These are phyloP conservation scores for Porogramme epimiltina DNA, from an alignment of 1,284 basidiomycete species.

Conservation along the genomic window DNA sequence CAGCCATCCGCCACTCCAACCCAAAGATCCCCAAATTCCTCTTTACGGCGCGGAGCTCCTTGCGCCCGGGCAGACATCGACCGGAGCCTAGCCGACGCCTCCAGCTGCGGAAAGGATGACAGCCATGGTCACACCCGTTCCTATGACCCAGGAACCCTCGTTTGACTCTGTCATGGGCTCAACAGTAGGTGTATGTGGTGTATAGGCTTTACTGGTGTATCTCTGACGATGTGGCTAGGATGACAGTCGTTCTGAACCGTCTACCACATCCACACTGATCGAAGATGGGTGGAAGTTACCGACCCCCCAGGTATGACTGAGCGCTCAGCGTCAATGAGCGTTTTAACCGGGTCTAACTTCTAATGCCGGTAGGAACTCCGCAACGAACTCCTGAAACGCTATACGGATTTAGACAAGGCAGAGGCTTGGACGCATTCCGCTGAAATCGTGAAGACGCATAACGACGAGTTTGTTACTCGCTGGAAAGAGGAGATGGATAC, in stretches of 20 bases:
- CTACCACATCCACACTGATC: not conserved
- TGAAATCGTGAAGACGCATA: not conserved
- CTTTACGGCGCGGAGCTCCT: no score
- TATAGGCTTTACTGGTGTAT: not conserved
- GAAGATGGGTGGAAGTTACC: conserved; percentile 3
- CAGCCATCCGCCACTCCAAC: no score
- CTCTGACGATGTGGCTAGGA: not conserved
- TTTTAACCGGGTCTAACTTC: conserved; percentile 5
- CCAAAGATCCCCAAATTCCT: no score
- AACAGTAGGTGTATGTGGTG: not conserved
- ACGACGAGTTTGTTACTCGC: not conserved
- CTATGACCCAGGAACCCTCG: conserved; percentile 1
- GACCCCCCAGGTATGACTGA: not conserved
- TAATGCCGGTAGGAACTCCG: not conserved
- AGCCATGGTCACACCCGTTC: not conserved
- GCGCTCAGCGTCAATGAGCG: no score
- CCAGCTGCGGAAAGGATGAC: not conserved
- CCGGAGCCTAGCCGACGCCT: no score
- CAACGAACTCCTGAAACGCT: not conserved
- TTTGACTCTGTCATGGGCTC: not conserved
- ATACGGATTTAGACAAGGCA: not conserved
- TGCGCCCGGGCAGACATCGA: no score
- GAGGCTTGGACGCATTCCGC: not conserved
- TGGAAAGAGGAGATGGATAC: conserved; percentile 5
- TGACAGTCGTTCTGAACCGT: not conserved